Percentiles rank a stretch among this genome's conserved stretches.
Evolutionary conservation across 23 red algal genomes (phyloP).

Genomic region (Gracilaria domingensis): DNA sequence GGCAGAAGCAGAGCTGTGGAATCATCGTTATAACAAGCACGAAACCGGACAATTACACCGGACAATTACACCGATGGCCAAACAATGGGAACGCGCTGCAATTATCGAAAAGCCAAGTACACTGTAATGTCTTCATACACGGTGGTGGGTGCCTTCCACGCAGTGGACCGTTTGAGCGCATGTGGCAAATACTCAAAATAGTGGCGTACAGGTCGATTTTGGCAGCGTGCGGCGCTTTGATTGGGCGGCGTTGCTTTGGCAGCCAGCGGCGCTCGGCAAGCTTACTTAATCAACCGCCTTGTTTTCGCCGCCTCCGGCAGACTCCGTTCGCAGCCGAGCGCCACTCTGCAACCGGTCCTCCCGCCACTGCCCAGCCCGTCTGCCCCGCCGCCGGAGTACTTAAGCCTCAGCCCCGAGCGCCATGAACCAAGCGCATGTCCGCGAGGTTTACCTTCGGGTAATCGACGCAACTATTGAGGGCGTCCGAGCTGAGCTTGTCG

Average conservation of each 20-base stretch:
- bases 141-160: too few relatives aligned
- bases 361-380: background rate
- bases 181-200: constrained; percentile 12
- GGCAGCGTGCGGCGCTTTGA: background rate
- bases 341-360: constrained; percentile 37
- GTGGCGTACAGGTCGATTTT: background rate
- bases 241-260: background rate
- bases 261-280: background rate
- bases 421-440: constrained; percentile 66
- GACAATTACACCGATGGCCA: too few relatives aligned
- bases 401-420: constrained; percentile 39
- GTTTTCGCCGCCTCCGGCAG: constrained; percentile 26
- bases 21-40: too few relatives aligned
- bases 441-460: constrained; percentile 65
- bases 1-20: too few relatives aligned
- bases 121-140: too few relatives aligned
- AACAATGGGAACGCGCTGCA: too few relatives aligned
- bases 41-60: too few relatives aligned
- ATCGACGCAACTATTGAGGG: constrained; percentile 81
- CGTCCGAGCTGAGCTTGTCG: constrained; percentile 65
- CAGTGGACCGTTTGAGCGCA: constrained; percentile 26
- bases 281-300: constrained; percentile 49
- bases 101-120: too few relatives aligned
- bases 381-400: constrained; percentile 26
- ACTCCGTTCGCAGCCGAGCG: background rate